These are phyloP conservation scores for Parasarocladium wereldwijsianum DNA, from an alignment of 2,329 filamentous ascomycete species.

Conservation along the genomic window DNA sequence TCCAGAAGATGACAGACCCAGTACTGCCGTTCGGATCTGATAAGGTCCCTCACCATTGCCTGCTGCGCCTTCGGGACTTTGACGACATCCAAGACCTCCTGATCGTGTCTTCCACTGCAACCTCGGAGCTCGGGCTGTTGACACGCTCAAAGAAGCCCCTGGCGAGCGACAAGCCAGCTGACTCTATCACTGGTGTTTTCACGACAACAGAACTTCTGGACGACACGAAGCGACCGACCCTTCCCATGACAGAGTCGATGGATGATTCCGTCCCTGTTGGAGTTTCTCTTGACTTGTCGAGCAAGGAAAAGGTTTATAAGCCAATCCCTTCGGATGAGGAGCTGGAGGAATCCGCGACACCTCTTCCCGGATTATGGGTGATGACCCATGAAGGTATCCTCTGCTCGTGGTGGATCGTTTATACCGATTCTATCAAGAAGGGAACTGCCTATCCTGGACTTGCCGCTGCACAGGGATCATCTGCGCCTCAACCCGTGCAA, in stretches of 20 bases:
- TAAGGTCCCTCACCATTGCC: conserved; percentile 58
- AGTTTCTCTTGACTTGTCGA: conserved; percentile 69
- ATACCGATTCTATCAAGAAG: conserved; percentile 68
- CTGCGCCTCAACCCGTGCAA: conserved; percentile 14
- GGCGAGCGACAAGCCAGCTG: conserved; percentile 41
- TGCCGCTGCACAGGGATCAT: conserved; percentile 26
- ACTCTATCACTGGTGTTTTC: conserved; percentile 51
- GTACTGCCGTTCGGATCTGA: conserved; percentile 56
- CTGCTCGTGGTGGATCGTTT: conserved; percentile 81
- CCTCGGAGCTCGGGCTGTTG: conserved; percentile 64
- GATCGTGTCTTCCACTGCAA: conserved; percentile 68
- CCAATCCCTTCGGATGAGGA: conserved; percentile 67
- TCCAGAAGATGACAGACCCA: conserved; percentile 62
- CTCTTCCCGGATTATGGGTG: conserved; percentile 70
- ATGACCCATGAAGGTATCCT: conserved; percentile 83
- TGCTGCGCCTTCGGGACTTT: conserved; percentile 66
- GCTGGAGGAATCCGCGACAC: conserved; percentile 62
- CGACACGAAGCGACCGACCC: conserved; percentile 58
- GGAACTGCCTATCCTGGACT: conserved; percentile 62
- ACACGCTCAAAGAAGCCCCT: conserved; percentile 58
- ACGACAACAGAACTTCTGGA: conserved; percentile 57
- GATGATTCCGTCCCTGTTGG: conserved; percentile 68
- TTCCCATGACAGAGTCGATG: conserved; percentile 50
- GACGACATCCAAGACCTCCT: conserved; percentile 66
- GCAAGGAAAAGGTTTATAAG: conserved; percentile 60